Evolutionary conservation across 495 filamentous ascomycete genomes (phyloP).

Genomic region (Cairneyella variabilis): DNA sequence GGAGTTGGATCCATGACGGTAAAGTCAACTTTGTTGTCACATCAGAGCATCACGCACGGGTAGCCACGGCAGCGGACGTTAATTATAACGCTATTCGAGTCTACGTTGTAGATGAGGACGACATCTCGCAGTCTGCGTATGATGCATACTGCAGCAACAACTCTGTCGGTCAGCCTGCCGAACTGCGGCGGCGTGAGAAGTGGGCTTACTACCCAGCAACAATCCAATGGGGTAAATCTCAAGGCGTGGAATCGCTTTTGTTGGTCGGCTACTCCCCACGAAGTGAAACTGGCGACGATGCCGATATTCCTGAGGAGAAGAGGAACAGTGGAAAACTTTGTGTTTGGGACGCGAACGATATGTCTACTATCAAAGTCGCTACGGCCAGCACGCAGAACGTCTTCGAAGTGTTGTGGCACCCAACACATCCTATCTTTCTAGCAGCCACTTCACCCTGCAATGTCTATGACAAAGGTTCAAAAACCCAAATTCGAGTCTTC

Average conservation of each 20-base stretch:
- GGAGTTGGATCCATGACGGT: slow-evolving; percentile 59
- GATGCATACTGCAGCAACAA: slow-evolving; percentile 18
- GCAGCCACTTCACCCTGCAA: slow-evolving; percentile 55
- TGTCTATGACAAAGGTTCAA: slow-evolving; percentile 19
- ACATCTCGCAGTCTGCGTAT: slow-evolving; percentile 19
- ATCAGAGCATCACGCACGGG: slow-evolving; percentile 39
- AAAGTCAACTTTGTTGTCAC: slow-evolving; percentile 69
- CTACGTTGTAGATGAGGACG: slow-evolving; percentile 32
- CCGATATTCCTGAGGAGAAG: slow-evolving; percentile 49
- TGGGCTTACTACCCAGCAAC: slow-evolving; percentile 66
- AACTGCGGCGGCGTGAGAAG: slow-evolving; percentile 24
- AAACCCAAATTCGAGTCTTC: slow-evolving; percentile 48
- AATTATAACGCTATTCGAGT: slow-evolving; percentile 44
- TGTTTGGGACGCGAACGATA: slow-evolving; percentile 60
- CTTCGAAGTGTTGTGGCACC: slow-evolving; percentile 80
- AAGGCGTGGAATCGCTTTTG: slow-evolving; percentile 51
- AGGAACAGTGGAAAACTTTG: slow-evolving; percentile 63
- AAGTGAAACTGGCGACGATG: slow-evolving; percentile 40
- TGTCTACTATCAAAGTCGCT: slow-evolving; percentile 41
- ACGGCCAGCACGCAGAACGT: slow-evolving; percentile 61
- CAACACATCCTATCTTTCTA: slow-evolving; percentile 50
- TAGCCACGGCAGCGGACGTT: slow-evolving; percentile 51
- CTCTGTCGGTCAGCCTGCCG: slow-evolving; percentile 5
- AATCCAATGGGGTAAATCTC: slow-evolving; percentile 64
- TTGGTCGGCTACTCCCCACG: slow-evolving; percentile 74